Conservation (phyloP, 2,329 filamentous ascomycete genomes). For the Aspergillus melleus region DNA sequence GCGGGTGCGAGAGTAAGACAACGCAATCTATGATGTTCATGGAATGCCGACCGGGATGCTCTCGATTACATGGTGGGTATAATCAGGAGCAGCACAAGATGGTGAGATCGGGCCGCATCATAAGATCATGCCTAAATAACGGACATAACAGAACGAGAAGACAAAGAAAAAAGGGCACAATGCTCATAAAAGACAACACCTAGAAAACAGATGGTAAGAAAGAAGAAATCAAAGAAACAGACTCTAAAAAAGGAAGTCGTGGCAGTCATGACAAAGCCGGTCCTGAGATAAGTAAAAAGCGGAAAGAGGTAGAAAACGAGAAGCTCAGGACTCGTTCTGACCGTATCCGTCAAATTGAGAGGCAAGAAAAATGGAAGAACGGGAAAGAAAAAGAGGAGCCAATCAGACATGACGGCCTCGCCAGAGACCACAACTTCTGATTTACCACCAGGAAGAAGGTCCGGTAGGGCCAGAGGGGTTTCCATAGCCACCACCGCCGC, state of each 20-base stretch:
- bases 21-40: constrained; percentile 55
- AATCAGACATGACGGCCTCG: constrained; percentile 43
- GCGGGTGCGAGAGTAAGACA: constrained; percentile 46
- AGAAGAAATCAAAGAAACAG: constrained; percentile 20
- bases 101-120: constrained; percentile 39
- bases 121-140: constrained; percentile 39
- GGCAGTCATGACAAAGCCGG: constrained; percentile 48
- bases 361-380: constrained; percentile 25
- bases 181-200: constrained; percentile 17
- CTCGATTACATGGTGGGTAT: constrained; percentile 23
- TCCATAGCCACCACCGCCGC: constrained; percentile 28
- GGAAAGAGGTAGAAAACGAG: constrained; percentile 12
- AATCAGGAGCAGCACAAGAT: constrained; percentile 28
- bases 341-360: constrained; percentile 39
- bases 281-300: constrained; percentile 31
- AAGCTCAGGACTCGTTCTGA: constrained; percentile 40
- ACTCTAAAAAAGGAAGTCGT: constrained; percentile 41
- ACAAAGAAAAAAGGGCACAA: constrained; percentile 21
- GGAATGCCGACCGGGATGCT: constrained; percentile 41
- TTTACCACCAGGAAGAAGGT: constrained; percentile 55
- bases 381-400: constrained; percentile 31
- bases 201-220: constrained; percentile 24
- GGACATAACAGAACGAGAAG: constrained; percentile 25
- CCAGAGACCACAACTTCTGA: constrained; percentile 38
- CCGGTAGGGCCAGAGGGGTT: constrained; percentile 50